These are phyloP conservation scores for Rhizophora mangle DNA, from an alignment of 345 rosid species.

Conservation along the genomic window DNA sequence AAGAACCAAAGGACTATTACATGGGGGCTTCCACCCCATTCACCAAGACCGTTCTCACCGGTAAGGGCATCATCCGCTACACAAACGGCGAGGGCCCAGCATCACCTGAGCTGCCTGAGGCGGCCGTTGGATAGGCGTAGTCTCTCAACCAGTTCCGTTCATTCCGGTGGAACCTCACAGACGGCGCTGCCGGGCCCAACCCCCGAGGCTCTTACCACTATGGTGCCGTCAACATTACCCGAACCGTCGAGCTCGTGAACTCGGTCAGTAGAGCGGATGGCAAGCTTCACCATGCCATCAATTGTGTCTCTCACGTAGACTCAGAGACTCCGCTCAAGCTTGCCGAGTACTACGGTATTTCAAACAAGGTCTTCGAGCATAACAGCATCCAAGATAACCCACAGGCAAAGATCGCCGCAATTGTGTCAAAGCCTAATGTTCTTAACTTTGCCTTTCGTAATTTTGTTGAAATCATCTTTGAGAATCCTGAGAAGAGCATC, in stretches of 20 bases:
- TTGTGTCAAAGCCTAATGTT: constrained; percentile 19
- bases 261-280: constrained; percentile 16
- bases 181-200: constrained; percentile 27
- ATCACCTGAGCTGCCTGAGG: constrained; percentile 15
- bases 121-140: constrained; percentile 30
- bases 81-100: constrained; percentile 21
- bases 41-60: constrained; percentile 8
- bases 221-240: constrained; percentile 28
- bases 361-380: constrained; percentile 34
- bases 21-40: constrained; percentile 25
- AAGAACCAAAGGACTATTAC: constrained; percentile 23
- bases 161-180: constrained; percentile 28
- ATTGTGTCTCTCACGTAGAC: constrained; percentile 32
- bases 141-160: constrained; percentile 27
- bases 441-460: constrained; percentile 22
- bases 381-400: constrained; percentile 19
- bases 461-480: constrained; percentile 28
- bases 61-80: constrained; percentile 20
- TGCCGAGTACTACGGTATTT: constrained; percentile 28
- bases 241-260: constrained; percentile 30
- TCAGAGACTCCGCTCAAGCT: constrained; percentile 31
- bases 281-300: constrained; percentile 35
- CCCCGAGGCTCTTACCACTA: constrained; percentile 26
- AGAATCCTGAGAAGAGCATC: constrained; percentile 26
- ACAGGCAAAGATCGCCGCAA: background rate